Percentiles rank a stretch among this genome's conserved stretches.
phyloP scores from a whole-genome alignment of 805 yeast genomes.

The Maudiozyma serrabonitensis region DNA sequence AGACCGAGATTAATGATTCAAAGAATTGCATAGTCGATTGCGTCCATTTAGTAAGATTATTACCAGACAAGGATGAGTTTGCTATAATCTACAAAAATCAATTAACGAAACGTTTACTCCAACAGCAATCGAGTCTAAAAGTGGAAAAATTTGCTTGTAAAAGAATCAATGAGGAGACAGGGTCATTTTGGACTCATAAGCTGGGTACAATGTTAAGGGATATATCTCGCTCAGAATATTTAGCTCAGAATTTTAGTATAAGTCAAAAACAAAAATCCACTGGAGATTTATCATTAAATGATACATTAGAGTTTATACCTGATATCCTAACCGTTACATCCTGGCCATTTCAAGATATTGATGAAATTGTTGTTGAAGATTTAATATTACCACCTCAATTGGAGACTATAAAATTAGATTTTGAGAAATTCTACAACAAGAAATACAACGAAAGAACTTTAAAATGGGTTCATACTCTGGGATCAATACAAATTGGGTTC shows the following conservation, averaged over 20 bases:
- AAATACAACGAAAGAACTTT: slow-evolving; percentile 50
- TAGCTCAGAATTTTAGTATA: slow-evolving; percentile 6
- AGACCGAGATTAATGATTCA: slow-evolving; percentile 26
- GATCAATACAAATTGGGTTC: slow-evolving; percentile 71
- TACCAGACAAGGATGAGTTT: slow-evolving; percentile 77
- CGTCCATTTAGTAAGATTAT: slow-evolving; percentile 51
- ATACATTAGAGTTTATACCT: slow-evolving; percentile 35
- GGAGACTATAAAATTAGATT: slow-evolving; percentile 34
- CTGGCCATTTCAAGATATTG: slow-evolving; percentile 53
- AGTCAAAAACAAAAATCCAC: slow-evolving; percentile 3
- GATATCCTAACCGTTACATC: slow-evolving; percentile 50
- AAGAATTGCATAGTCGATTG: slow-evolving; percentile 43
- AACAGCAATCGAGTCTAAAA: slow-evolving; percentile 42
- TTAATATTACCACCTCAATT: slow-evolving; percentile 38
- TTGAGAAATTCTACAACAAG: slow-evolving; percentile 41
- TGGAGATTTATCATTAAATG: not conserved
- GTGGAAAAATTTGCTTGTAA: slow-evolving; percentile 61
- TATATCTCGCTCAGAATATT: slow-evolving; percentile 47
- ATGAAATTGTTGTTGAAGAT: slow-evolving; percentile 17
- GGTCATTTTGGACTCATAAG: slow-evolving; percentile 67
- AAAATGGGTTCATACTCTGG: slow-evolving; percentile 76
- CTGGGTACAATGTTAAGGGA: slow-evolving; percentile 84
- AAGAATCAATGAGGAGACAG: slow-evolving; percentile 64
- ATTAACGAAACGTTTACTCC: slow-evolving; percentile 67
- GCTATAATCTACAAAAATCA: slow-evolving; percentile 80